phyloP scores from a whole-genome alignment of 2,329 filamentous ascomycete genomes.

The Dothideomycetidae sp. region DNA sequence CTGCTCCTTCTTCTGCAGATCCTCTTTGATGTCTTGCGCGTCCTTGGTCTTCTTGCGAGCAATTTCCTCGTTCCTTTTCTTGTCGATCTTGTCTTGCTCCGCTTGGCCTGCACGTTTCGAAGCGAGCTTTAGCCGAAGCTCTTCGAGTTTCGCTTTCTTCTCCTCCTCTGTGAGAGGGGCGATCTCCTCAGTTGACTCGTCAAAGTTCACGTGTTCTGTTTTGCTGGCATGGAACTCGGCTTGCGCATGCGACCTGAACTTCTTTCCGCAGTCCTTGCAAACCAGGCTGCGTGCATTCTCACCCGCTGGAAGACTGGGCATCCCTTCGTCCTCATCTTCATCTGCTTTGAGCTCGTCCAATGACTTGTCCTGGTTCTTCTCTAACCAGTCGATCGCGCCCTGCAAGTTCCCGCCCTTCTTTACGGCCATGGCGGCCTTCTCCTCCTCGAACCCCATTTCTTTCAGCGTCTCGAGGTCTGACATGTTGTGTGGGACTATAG shows the following conservation, averaged over 20 bases:
- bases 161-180: constrained; percentile 83
- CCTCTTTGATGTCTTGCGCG: constrained; percentile 76
- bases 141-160: constrained; percentile 64
- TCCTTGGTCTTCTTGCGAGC: constrained; percentile 83
- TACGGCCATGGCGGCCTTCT: constrained; percentile 68
- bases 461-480: constrained; percentile 46
- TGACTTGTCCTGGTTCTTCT: constrained; percentile 76
- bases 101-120: constrained; percentile 57
- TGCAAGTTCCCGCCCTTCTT: constrained; percentile 72
- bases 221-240: constrained; percentile 86
- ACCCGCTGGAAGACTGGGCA: constrained; percentile 52
- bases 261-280: constrained; percentile 91
- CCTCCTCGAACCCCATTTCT: constrained; percentile 66
- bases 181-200: constrained; percentile 85
- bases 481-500: constrained; percentile 28
- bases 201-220: constrained; percentile 81
- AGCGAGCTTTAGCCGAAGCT: constrained; percentile 56
- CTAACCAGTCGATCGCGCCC: constrained; percentile 86
- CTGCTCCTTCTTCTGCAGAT: constrained; percentile 73
- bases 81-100: constrained; percentile 62
- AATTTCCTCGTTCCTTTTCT: constrained; percentile 73
- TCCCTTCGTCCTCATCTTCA: constrained; percentile 29
- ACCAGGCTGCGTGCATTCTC: constrained; percentile 65
- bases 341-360: constrained; percentile 60
- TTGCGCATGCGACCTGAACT: constrained; percentile 64